Base-by-base conservation (phyloP, 2,329 filamentous ascomycete genomes). In the Botrytis porri region DNA sequence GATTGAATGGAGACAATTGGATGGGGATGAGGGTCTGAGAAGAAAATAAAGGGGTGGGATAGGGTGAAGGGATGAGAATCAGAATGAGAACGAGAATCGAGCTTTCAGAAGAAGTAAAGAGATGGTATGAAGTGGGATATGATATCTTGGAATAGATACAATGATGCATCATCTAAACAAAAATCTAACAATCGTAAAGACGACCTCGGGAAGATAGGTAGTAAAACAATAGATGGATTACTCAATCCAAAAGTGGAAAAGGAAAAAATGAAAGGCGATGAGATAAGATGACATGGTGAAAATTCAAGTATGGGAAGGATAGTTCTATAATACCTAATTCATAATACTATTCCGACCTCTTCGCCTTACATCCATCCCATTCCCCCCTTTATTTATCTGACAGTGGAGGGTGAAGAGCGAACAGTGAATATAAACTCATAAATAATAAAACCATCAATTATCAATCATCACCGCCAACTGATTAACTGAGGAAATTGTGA, bases 241-340 rank as follows among this genome's bases (percentile, higher is more conserved):
- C 1, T 57, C 5, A 54, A 16, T 6, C 4, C 2, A 5, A 6
- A 18, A 29, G n/a, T n/a, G n/a, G n/a, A 29, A 54, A 18, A 18
- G 16, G 14, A 57, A 3, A 8, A 18, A 57, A 1, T 14, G 29
- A 1, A 18, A 57, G 7, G 22, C 3, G 22, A 39, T 61, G 59
- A 25, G 59, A 61, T 16, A 8, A 22, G 4, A 16, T 8, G 2
- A 29, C 25, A 18, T 57, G n/a, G 2, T 29, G 6, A 16, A n/a
- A 29, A 18, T n/a, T 2, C 1, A 7, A 16, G 1, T 29, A 8
- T 0, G 9, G 6, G 51, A 32, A 18, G 7, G n/a, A 18, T 16
- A 29, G n/a, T 5, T n/a, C 2, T 8, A 8, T 45, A 41, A 18
- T 6, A 22, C 20, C 22, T 25, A 7, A 29, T 8, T n/a, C n/a